These are phyloP conservation scores for Trichoderma sp. DNA, from an alignment of 2,329 filamentous ascomycete species.

Conservation along the genomic window DNA sequence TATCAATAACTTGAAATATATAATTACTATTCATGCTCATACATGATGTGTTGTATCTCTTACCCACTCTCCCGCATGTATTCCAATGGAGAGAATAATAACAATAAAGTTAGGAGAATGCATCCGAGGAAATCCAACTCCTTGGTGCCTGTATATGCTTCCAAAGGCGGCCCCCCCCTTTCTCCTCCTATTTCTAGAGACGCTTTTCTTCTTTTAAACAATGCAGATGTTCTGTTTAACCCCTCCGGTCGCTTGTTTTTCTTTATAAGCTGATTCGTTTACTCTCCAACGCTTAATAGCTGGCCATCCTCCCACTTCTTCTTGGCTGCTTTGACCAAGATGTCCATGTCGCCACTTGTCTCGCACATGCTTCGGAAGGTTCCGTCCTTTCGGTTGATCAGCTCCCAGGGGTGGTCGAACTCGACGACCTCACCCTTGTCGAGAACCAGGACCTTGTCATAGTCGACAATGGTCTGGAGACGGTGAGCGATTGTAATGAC, in stretches of 20 bases:
- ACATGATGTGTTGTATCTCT: conserved; percentile 11
- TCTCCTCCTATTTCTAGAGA: neutral
- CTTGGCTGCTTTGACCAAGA: conserved; percentile 57
- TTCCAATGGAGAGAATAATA: neutral
- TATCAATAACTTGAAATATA: neutral
- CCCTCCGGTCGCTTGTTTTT: neutral
- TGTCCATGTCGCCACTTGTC: conserved; percentile 62
- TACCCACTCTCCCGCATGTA: neutral
- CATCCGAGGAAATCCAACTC: neutral
- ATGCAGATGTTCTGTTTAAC: neutral
- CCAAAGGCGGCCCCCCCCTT: neutral
- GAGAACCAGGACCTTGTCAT: conserved; percentile 94
- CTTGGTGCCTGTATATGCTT: neutral
- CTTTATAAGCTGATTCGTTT: neutral
- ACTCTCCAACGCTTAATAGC: conserved; percentile 42
- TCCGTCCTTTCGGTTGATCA: conserved; percentile 73
- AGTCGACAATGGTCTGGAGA: conserved; percentile 95
- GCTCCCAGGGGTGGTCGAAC: conserved; percentile 84
- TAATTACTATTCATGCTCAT: conserved; percentile 18
- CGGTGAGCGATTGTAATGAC: conserved; percentile 97
- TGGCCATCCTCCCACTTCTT: conserved; percentile 53
- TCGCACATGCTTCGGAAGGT: conserved; percentile 67
- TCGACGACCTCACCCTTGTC: conserved; percentile 88
- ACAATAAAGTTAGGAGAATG: neutral
- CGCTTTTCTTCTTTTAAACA: neutral